Conservation (phyloP, 2,329 filamentous ascomycete genomes). For the Aspergillus phoenicis region DNA sequence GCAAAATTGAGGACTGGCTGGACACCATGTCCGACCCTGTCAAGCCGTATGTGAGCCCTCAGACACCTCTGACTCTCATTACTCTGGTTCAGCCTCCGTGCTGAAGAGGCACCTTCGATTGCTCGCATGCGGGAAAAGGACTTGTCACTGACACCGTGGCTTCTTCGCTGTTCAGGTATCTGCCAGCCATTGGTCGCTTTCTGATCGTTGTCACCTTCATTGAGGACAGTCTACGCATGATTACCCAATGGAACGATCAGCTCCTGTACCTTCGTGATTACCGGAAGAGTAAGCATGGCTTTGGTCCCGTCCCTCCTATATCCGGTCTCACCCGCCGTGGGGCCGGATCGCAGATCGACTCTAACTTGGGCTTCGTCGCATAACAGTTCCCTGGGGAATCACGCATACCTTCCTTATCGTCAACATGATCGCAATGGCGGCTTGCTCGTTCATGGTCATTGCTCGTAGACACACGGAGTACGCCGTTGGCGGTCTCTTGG, state of each 20-base stretch:
- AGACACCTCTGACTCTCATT: background rate
- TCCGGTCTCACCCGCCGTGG: background rate
- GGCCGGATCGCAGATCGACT: background rate
- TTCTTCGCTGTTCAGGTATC: slow-evolving; percentile 63
- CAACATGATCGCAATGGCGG: slow-evolving; percentile 86
- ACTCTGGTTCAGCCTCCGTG: slow-evolving; percentile 4
- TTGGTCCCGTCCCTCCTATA: background rate
- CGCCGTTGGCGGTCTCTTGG: slow-evolving; percentile 86
- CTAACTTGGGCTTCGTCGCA: slow-evolving; percentile 20
- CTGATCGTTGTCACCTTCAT: slow-evolving; percentile 98
- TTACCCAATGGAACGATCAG: slow-evolving; percentile 97
- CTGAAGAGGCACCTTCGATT: background rate
- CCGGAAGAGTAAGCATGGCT: slow-evolving; percentile 72
- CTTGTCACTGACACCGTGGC: slow-evolving; percentile 33
- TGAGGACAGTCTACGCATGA: slow-evolving; percentile 91
- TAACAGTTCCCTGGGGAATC: slow-evolving; percentile 77
- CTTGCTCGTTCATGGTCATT: slow-evolving; percentile 84
- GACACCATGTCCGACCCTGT: slow-evolving; percentile 86
- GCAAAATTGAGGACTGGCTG: slow-evolving; percentile 94
- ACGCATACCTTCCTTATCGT: slow-evolving; percentile 90
- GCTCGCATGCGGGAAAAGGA: slow-evolving; percentile 3
- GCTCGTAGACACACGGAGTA: slow-evolving; percentile 89
- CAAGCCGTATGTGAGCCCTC: slow-evolving; percentile 74
- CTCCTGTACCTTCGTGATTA: slow-evolving; percentile 90
- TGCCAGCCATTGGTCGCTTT: slow-evolving; percentile 94